These are phyloP conservation scores for Lasiodiplodia hormozganensis DNA, from an alignment of 2,329 filamentous ascomycete genomes.

Conservation along the genomic window DNA sequence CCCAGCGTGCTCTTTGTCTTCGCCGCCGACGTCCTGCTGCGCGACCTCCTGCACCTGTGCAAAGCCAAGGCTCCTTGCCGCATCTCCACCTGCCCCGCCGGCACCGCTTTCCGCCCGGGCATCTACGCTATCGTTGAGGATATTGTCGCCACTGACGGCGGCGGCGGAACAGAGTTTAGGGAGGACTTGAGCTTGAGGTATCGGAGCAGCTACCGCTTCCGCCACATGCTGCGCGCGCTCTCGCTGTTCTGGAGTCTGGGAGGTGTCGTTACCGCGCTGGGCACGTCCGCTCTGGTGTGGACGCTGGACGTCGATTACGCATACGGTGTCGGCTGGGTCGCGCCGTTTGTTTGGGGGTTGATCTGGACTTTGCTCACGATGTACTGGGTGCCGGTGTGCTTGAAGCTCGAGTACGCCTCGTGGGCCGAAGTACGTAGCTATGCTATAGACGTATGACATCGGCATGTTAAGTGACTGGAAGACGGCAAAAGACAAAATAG, in stretches of 20 bases:
- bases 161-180: background rate
- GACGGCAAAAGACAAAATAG: background rate
- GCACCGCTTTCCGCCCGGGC: background rate
- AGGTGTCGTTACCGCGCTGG: background rate
- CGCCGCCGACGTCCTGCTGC: background rate
- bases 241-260: conserved; percentile 15
- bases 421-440: background rate
- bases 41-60: conserved; percentile 1
- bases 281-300: background rate
- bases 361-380: background rate
- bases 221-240: conserved; percentile 2
- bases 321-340: background rate
- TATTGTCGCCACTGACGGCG: background rate
- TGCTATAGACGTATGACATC: background rate
- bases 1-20: background rate
- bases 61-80: background rate
- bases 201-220: background rate
- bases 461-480: background rate
- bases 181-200: background rate
- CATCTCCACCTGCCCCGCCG: background rate
- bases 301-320: background rate
- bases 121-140: background rate
- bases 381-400: background rate
- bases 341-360: background rate
- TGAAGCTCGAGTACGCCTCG: background rate